These are phyloP conservation scores for Teratosphaeriaceae sp. DNA, from an alignment of 2,329 filamentous ascomycete genomes.

Conservation along the genomic window DNA sequence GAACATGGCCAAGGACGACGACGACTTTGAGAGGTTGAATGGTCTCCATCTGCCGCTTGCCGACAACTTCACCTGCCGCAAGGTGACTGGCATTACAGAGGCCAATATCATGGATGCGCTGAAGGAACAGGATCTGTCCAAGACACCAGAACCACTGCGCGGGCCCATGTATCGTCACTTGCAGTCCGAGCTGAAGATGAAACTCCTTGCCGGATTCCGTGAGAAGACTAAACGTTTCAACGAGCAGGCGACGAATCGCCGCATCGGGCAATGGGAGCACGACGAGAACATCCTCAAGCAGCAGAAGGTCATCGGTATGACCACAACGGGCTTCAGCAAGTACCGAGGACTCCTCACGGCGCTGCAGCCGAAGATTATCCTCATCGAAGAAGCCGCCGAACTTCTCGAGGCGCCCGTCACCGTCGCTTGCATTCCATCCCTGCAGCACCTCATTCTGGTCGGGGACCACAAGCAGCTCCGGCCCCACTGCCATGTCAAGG, in stretches of 20 bases:
- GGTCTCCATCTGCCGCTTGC: conserved; percentile 28
- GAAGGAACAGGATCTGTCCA: conserved; percentile 51
- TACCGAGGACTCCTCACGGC: conserved; percentile 65
- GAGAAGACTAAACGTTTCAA: conserved; percentile 46
- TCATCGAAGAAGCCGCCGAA: conserved; percentile 59
- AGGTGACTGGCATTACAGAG: conserved; percentile 21
- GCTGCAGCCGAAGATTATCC: conserved; percentile 54
- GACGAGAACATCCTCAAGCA: conserved; percentile 56
- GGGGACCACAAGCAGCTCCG: conserved; percentile 59
- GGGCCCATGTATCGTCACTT: conserved; percentile 62
- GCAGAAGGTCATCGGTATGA: conserved; percentile 58
- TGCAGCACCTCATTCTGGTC: conserved; percentile 58
- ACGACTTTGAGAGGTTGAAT: conserved; percentile 33
- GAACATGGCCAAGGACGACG: conserved; percentile 39
- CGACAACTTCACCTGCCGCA: conserved; percentile 34
- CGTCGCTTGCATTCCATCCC: conserved; percentile 51
- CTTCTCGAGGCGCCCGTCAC: conserved; percentile 59
- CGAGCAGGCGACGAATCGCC: conserved; percentile 45
- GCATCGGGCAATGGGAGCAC: conserved; percentile 52
- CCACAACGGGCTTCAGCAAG: conserved; percentile 75
- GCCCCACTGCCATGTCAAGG: conserved; percentile 56
- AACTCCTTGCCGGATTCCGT: conserved; percentile 43
- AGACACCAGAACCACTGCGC: conserved; percentile 49
- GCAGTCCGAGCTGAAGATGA: conserved; percentile 47
- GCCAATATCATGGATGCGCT: conserved; percentile 33